Base-by-base conservation (phyloP, 2,329 filamentous ascomycete species). In the Westerdykella sp. region DNA sequence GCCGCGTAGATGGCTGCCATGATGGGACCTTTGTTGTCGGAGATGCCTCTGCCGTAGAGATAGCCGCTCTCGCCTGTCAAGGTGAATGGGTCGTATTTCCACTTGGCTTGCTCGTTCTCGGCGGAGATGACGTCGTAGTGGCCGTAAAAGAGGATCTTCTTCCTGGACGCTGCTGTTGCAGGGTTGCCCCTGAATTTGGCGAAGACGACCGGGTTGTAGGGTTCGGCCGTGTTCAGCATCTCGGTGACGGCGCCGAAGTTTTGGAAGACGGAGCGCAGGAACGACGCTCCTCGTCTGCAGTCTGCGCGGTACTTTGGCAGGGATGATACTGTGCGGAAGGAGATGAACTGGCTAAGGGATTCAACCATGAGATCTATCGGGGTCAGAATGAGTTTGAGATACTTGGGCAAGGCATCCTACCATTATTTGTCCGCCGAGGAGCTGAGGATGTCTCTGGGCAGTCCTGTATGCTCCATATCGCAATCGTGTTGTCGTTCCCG, bases 101-200 rank as follows among this genome's bases (percentile, higher is more conserved):
- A 98, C 53, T 87, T 91, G 31, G 80, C 79, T 44, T 84, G 81
- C 49, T 85, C 85, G 31, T 84, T 83, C 53, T 95, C 88, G 0
- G 93, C 93, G 1, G 89, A 80, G 3, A 98, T 93, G 2, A 98
- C 90, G 61, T 98, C 93, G 71, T 98, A 98, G 64, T 98, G 93
- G 0, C 94, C 93, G 60, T 98, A 98, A 64, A 98, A 98, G 0
- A 98, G 72, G 7, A 97, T 87, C 23, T 87, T 89, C 69, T 93
- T 95, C 14, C 87, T 79, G 21, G 79, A 73, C 21, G 78, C 75
- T 0, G 79, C 71, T 1, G 81, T 78, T 10, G 80, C 76, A 47
- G 77, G 80, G 66, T 83, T 93, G 4, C 85, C 89, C 36, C 80
- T 79, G 63, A 98, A 98, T 46, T 84, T 85, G 34, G 93, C 93